Base-by-base conservation (phyloP, 352 stramenopile species). In the Globisporangium splendens region DNA sequence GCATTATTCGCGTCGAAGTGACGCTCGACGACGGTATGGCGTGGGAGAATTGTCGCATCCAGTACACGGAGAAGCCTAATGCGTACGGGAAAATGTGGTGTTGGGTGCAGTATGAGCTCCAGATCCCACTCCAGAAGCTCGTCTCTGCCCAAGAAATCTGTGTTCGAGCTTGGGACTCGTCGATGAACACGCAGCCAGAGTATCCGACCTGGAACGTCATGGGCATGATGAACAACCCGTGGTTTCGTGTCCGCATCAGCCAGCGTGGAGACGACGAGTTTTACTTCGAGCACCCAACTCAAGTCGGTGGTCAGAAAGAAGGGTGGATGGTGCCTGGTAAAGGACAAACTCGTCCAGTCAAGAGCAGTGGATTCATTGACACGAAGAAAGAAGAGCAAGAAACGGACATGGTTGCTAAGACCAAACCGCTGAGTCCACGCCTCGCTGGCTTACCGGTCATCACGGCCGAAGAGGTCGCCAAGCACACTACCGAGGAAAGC, bases 131-230 rank as follows among this genome's bases (percentile, higher is more conserved):
- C 8, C 63, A 70, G 21, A 75, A 86, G 46, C 69, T 97, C 5
- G 69, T 89, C 18, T 71, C 73, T 43, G 75, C 73, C 51, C 77
- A 89, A 62, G 83, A 97, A 66, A 84, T 98, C 44, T 86, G 73
- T 61, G 94, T 88, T 68, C 79, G 93, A 49, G 95, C 95, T 0
- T 98, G 89, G 86, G 91, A 98, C 63, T 78, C 92, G 54, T 67
- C 81, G 4, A 97, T 95, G 70, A 98, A 97, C 64, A 82, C 72
- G 12, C 94, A 98, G 77, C 93, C 95, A 0, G 79, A 83, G 54
- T 70, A 90, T 47, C 80, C 91, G 8, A 98, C 89, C 17, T 98
- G 95, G 95, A 98, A 98, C 65, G 73, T 98, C 28, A 97, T 98
- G 85, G 95, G 95, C 31, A 98, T 97, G 86, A 88, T 90, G 66